phyloP scores from a whole-genome alignment of 1,284 basidiomycete genomes.

The Irpex sp. region DNA sequence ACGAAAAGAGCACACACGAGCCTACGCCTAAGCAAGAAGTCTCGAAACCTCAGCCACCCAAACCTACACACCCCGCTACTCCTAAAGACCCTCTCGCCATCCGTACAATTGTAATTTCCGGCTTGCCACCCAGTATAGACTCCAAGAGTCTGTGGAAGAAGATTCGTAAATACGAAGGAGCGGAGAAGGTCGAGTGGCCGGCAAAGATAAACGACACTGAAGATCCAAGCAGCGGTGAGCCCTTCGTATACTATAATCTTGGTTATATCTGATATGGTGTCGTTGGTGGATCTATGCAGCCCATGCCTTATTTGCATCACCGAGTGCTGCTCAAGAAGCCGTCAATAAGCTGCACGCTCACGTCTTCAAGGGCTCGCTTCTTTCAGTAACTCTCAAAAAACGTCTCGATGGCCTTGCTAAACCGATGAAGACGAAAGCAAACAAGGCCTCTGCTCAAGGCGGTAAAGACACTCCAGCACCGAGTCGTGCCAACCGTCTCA shows the following conservation, averaged over 20 bases:
- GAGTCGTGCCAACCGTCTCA: constrained; percentile 77
- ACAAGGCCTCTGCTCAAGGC: constrained; percentile 12
- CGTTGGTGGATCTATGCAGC: constrained; percentile 39
- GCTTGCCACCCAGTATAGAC: constrained; percentile 66
- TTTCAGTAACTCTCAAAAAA: constrained; percentile 92
- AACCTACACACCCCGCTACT: constrained; percentile 30
- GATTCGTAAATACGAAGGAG: constrained; percentile 73
- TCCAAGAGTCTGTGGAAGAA: constrained; percentile 87
- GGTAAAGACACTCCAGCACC: constrained; percentile 39
- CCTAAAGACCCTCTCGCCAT: constrained; percentile 73
- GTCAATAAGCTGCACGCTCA: constrained; percentile 88
- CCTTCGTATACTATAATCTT: not conserved
- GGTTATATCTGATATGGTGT: not conserved
- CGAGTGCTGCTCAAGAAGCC: constrained; percentile 70
- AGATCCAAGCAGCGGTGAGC: constrained; percentile 33
- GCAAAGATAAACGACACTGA: constrained; percentile 45
- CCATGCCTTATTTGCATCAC: constrained; percentile 73
- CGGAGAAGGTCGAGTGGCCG: constrained; percentile 72
- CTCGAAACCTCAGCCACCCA: constrained; percentile 24
- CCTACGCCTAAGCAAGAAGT: constrained; percentile 33
- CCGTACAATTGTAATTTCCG: constrained; percentile 77
- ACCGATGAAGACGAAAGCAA: constrained; percentile 23
- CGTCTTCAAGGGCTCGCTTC: constrained; percentile 85
- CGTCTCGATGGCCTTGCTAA: constrained; percentile 71
- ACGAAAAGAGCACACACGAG: constrained; percentile 11